phyloP scores from a whole-genome alignment of 306 rosid species.

The Cucurbita pepo region DNA sequence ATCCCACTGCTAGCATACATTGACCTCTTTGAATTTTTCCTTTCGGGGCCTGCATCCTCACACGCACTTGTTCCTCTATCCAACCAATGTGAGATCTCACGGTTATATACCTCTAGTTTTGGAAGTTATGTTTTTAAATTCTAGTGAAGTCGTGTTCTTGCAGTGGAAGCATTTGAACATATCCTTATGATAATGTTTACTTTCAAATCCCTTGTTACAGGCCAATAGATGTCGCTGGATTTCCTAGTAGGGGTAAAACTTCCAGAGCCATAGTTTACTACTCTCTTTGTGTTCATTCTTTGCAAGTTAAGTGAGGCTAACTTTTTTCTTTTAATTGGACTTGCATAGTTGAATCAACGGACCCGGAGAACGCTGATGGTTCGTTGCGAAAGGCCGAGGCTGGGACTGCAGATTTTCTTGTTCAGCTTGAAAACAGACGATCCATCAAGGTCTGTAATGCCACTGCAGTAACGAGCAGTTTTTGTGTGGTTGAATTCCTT shows the following conservation, averaged over 20 bases:
- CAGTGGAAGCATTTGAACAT: too few species aligned
- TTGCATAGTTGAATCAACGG: slow-evolving; percentile 17
- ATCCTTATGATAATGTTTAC: not conserved
- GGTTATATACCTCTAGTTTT: too few species aligned
- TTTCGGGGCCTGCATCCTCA: too few species aligned
- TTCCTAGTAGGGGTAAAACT: not conserved
- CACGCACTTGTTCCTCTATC: too few species aligned
- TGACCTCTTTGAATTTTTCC: too few species aligned
- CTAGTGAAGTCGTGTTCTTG: not conserved
- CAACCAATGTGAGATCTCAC: too few species aligned
- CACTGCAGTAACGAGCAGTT: not conserved
- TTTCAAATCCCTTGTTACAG: not conserved
- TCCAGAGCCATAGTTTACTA: not conserved
- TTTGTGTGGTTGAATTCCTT: not conserved
- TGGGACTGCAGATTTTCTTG: slow-evolving; percentile 70
- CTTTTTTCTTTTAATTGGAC: slow-evolving; percentile 4
- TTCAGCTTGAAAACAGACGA: slow-evolving; percentile 62
- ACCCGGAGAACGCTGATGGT: slow-evolving; percentile 26
- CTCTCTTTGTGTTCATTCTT: not conserved
- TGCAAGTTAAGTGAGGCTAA: not conserved
- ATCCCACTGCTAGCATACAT: too few species aligned
- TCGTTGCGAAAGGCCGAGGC: slow-evolving; percentile 27
- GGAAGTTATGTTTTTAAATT: not conserved
- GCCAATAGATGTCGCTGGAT: not conserved
- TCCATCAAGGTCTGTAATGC: slow-evolving; percentile 45